phyloP scores from a whole-genome alignment of 169 alveolate species.

The Plasmodium gallinaceum region DNA sequence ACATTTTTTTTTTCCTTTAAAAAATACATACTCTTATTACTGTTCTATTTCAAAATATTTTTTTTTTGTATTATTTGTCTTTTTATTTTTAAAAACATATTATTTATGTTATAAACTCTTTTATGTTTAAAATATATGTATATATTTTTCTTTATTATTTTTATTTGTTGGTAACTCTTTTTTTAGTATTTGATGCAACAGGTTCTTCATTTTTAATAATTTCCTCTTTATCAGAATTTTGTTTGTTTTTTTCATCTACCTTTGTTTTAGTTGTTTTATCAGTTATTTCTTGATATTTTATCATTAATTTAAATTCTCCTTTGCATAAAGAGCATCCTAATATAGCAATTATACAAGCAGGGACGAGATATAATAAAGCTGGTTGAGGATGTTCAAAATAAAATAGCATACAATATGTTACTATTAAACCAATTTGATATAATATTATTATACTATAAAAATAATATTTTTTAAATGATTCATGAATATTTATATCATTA shows the following conservation, averaged over 20 bases:
- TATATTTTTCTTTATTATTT: neutral
- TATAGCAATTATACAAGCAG: constrained; percentile 87
- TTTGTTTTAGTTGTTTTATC: constrained; percentile 8
- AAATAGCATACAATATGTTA: constrained; percentile 90
- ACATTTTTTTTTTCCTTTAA: neutral
- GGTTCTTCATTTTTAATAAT: constrained; percentile 37
- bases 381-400: constrained; percentile 92
- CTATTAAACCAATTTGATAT: constrained; percentile 89
- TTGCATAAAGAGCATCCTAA: constrained; percentile 74
- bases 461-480: constrained; percentile 67
- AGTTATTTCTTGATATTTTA: constrained; percentile 74
- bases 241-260: constrained; percentile 24
- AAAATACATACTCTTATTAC: neutral
- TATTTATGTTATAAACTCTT: too few relatives aligned
- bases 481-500: constrained; percentile 66
- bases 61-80: neutral
- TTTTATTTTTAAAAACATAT: neutral
- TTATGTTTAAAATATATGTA: neutral
- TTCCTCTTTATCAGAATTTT: constrained; percentile 35
- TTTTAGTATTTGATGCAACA: constrained; percentile 27
- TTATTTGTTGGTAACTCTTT: constrained; percentile 27
- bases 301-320: constrained; percentile 66
- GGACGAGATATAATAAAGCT: constrained; percentile 93
- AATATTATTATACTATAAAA: constrained; percentile 82
- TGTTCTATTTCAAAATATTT: neutral